Evolutionary conservation across 2,329 filamentous ascomycete species (phyloP).

Genomic region (Talaromyces marneffei): DNA sequence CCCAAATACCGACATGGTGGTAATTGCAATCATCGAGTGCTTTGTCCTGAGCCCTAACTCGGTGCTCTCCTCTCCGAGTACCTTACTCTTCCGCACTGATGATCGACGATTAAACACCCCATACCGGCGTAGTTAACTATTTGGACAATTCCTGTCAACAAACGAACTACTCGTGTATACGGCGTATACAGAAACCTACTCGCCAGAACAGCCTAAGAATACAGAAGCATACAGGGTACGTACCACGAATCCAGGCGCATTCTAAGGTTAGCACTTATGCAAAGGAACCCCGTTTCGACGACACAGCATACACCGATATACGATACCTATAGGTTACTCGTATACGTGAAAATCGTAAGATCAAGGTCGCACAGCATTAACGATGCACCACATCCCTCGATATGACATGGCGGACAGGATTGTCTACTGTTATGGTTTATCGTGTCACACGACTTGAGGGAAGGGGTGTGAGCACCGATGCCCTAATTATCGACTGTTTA

Average conservation of each 20-base stretch:
- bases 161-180: background rate
- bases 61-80: background rate
- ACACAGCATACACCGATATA: background rate
- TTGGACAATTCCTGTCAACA: background rate
- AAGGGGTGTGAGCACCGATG: background rate
- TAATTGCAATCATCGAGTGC: background rate
- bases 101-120: background rate
- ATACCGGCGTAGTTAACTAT: background rate
- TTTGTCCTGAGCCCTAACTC: background rate
- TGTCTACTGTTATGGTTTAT: background rate
- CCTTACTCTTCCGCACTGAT: background rate
- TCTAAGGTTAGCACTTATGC: background rate
- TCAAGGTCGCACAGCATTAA: background rate
- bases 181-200: background rate
- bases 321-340: background rate
- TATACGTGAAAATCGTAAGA: background rate
- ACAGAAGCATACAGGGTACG: background rate
- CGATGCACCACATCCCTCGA: background rate
- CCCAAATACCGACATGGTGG: background rate
- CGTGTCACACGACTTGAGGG: background rate
- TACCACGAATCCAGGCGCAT: background rate
- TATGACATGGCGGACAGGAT: background rate
- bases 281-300: background rate
- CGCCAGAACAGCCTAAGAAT: background rate
- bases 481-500: background rate